A percentile compares a stretch with the other conserved stretches of the same genome.
These are phyloP conservation scores for Podila epicladia DNA, from an alignment of 192 early-diverging fungal genomes.

Conservation along the genomic window DNA sequence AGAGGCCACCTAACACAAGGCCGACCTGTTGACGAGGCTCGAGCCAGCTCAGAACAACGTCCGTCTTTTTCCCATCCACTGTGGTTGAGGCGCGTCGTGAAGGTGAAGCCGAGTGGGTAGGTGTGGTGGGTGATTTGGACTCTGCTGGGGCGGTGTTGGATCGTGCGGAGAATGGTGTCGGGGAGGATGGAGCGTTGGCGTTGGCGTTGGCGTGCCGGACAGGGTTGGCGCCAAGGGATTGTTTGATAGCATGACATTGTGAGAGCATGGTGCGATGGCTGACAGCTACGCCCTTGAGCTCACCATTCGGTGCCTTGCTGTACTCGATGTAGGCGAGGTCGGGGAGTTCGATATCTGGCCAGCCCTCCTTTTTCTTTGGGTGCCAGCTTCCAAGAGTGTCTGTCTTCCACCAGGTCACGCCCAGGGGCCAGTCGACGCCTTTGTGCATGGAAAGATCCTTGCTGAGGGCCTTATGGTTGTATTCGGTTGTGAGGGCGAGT, in stretches of 20 bases:
- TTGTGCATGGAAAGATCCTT: constrained; percentile 73
- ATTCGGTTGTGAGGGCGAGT: constrained; percentile 85
- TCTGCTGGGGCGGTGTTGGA: constrained; percentile 19
- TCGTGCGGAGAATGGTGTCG: constrained; percentile 17
- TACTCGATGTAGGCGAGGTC: constrained; percentile 90
- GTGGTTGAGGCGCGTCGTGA: constrained; percentile 25
- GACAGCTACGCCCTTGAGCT: constrained; percentile 85
- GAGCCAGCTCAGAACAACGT: constrained; percentile 73
- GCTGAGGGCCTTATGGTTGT: constrained; percentile 76
- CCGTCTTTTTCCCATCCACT: constrained; percentile 28
- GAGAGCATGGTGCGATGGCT: constrained; percentile 80
- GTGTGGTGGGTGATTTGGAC: constrained; percentile 32
- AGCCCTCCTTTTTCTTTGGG: constrained; percentile 66
- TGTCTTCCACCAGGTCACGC: constrained; percentile 85
- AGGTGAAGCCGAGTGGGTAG: constrained; percentile 19
- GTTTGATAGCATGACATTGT: constrained; percentile 67
- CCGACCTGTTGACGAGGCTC: constrained; percentile 89
- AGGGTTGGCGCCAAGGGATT: constrained; percentile 46
- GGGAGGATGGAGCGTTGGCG: constrained; percentile 13
- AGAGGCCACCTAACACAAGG: constrained; percentile 70
- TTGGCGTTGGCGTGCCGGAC: constrained; percentile 5
- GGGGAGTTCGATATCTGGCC: constrained; percentile 55
- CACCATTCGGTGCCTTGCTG: constrained; percentile 83
- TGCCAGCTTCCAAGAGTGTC: constrained; percentile 77
- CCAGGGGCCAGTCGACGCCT: constrained; percentile 69